phyloP scores from a whole-genome alignment of 1,284 basidiomycete species.

The Puccinia polysora region DNA sequence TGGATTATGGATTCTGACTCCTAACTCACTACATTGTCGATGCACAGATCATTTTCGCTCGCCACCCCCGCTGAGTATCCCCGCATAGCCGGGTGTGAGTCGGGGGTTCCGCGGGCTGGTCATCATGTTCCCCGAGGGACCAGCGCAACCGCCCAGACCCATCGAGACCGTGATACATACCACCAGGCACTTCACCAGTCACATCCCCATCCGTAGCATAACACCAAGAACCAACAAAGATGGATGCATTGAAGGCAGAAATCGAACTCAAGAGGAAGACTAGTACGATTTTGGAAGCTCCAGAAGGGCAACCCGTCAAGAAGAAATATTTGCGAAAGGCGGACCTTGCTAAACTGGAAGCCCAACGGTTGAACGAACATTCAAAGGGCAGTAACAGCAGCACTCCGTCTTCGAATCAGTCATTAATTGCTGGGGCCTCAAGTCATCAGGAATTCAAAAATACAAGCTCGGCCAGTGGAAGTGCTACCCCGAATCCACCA shows the following conservation, averaged over 20 bases:
- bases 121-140: too few relatives aligned
- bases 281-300: background rate
- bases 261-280: slow-evolving; percentile 26
- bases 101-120: too few relatives aligned
- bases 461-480: background rate
- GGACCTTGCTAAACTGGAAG: slow-evolving; percentile 56
- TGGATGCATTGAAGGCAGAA: slow-evolving; percentile 35
- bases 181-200: background rate
- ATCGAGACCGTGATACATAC: background rate
- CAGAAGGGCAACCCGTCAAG: slow-evolving; percentile 55
- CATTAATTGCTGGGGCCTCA: too few relatives aligned
- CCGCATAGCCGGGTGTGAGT: too few relatives aligned
- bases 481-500: background rate
- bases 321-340: slow-evolving; percentile 81
- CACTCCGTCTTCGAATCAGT: slow-evolving; percentile 44
- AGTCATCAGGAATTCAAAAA: slow-evolving; percentile 4
- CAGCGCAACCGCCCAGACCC: too few relatives aligned
- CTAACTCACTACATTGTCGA: too few relatives aligned
- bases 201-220: background rate
- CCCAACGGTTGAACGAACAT: slow-evolving; percentile 65
- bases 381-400: slow-evolving; percentile 53
- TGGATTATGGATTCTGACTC: too few relatives aligned
- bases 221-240: background rate
- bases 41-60: too few relatives aligned
- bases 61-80: background rate